Conservation (phyloP, 2,329 filamentous ascomycete species). For the Colletotrichum sojae region DNA sequence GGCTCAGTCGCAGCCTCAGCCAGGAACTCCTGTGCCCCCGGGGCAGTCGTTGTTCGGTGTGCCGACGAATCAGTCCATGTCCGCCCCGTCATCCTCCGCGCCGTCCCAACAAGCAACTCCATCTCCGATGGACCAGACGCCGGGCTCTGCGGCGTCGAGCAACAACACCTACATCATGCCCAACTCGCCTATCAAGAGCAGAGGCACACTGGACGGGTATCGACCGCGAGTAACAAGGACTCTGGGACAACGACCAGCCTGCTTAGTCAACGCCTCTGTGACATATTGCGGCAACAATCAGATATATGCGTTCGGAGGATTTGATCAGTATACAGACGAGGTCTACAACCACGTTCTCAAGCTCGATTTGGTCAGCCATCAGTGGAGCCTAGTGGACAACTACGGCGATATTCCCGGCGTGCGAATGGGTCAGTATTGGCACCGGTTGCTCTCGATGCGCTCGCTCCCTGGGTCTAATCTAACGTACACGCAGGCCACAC, state of each 20-base stretch:
- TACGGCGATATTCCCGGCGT: constrained; percentile 98
- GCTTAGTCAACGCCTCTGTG: constrained; percentile 96
- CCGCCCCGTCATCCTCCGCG: constrained; percentile 49
- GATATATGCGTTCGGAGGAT: constrained; percentile 98
- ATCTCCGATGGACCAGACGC: constrained; percentile 56
- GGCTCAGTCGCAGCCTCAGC: constrained; percentile 50
- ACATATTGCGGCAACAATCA: constrained; percentile 99
- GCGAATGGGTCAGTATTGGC: constrained; percentile 82
- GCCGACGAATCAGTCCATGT: constrained; percentile 47
- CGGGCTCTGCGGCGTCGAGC: constrained; percentile 67
- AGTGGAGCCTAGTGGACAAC: constrained; percentile 97
- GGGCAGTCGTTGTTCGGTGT: constrained; percentile 64
- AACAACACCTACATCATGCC: constrained; percentile 93
- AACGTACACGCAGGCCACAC: constrained; percentile 79
- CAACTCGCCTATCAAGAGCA: constrained; percentile 81
- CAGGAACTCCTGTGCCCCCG: constrained; percentile 60
- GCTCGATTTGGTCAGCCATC: constrained; percentile 87
- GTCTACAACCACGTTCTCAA: constrained; percentile 98
- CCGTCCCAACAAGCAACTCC: constrained; percentile 42
- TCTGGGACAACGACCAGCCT: constrained; percentile 86
- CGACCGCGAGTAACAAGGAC: constrained; percentile 87
- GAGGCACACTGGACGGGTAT: constrained; percentile 79
- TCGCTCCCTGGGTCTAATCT: not conserved
- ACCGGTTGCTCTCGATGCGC: constrained; percentile 14
- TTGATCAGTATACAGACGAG: constrained; percentile 98